Evolutionary conservation across 83 land plant genomes (phyloP).

Genomic region (Picea engelmannii): DNA sequence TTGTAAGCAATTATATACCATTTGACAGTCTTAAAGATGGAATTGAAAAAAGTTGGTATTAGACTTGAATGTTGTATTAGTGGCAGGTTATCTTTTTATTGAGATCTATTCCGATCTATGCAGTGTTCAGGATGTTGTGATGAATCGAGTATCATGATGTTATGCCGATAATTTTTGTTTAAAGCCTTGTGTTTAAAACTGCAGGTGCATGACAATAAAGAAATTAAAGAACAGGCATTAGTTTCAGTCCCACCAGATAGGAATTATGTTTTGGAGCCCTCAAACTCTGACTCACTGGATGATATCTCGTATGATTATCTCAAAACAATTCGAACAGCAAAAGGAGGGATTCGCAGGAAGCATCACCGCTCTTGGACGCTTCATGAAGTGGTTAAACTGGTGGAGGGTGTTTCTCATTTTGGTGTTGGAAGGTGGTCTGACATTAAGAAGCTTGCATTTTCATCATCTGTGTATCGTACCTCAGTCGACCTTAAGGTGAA

Average conservation of each 20-base stretch:
- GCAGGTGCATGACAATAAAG: slow-evolving; percentile 31
- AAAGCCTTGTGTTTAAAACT: background rate
- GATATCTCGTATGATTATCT: slow-evolving; percentile 25
- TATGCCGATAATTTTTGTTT: background rate
- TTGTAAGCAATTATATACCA: slow-evolving; percentile 1
- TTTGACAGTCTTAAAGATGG: slow-evolving; percentile 7
- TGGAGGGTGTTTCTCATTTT: slow-evolving; percentile 87
- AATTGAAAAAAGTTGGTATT: background rate
- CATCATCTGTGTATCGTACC: slow-evolving; percentile 72
- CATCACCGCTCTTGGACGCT: slow-evolving; percentile 87
- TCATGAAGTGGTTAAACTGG: slow-evolving; percentile 79
- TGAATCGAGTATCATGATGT: background rate
- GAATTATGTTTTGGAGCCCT: background rate
- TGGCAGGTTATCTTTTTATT: background rate
- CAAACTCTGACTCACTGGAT: slow-evolving; percentile 29
- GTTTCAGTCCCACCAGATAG: slow-evolving; percentile 3
- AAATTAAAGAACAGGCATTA: slow-evolving; percentile 10
- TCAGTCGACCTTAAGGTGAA: slow-evolving; percentile 91
- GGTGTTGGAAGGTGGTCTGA: slow-evolving; percentile 97
- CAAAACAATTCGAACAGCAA: slow-evolving; percentile 36
- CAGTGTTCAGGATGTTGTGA: too few species aligned
- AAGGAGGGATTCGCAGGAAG: slow-evolving; percentile 58
- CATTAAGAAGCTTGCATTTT: slow-evolving; percentile 73
- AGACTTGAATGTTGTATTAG: background rate
- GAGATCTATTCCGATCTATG: background rate